Evolutionary conservation across 495 filamentous ascomycete species (phyloP).

Genomic region (Glarea lozoyensis): DNA sequence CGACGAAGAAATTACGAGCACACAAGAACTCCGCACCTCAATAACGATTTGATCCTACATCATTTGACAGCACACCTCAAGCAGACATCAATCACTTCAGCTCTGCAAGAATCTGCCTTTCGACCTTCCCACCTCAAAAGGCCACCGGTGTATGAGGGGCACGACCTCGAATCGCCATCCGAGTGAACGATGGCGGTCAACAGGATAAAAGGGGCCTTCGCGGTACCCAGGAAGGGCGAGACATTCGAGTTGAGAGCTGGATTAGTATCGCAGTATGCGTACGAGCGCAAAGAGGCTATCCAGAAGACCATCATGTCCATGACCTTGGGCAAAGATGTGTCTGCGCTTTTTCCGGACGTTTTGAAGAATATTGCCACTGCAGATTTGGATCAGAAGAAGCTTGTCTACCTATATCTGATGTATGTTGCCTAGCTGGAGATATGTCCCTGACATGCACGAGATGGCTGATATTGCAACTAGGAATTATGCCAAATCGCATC

Average conservation of each 20-base stretch:
- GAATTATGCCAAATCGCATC: slow-evolving; percentile 99
- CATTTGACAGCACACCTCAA: slow-evolving; percentile 1
- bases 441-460: too few relatives aligned
- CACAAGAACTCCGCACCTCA: too few relatives aligned
- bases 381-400: slow-evolving; percentile 98
- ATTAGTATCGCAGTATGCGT: slow-evolving; percentile 98
- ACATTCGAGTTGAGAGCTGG: slow-evolving; percentile 96
- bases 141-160: slow-evolving; percentile 23
- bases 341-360: slow-evolving; percentile 93
- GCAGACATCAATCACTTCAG: background rate
- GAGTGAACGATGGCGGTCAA: slow-evolving; percentile 74
- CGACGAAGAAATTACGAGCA: too few relatives aligned
- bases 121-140: too few relatives aligned
- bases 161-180: slow-evolving; percentile 20
- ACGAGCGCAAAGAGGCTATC: slow-evolving; percentile 97
- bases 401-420: slow-evolving; percentile 98
- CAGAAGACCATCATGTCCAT: slow-evolving; percentile 99
- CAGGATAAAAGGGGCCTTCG: slow-evolving; percentile 89
- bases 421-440: too few relatives aligned
- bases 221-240: slow-evolving; percentile 87
- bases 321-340: slow-evolving; percentile 98
- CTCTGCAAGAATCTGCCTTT: too few relatives aligned
- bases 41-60: too few relatives aligned
- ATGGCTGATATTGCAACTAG: slow-evolving; percentile 35
- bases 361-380: slow-evolving; percentile 96